These are phyloP conservation scores for Curvularia eragrostidis DNA, from an alignment of 2,329 filamentous ascomycete species.

Conservation along the genomic window DNA sequence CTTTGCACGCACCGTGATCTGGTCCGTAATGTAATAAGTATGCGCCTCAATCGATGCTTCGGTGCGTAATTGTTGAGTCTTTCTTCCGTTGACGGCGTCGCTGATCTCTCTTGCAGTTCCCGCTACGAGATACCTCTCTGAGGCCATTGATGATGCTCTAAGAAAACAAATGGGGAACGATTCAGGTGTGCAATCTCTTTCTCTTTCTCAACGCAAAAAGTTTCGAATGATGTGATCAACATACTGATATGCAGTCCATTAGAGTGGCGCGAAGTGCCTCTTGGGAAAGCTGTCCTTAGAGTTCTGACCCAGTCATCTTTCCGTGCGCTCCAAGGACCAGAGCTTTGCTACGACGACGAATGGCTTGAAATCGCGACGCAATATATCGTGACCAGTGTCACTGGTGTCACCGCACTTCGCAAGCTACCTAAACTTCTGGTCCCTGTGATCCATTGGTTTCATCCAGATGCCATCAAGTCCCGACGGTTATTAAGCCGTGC, in stretches of 20 bases:
- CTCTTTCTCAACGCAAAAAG: background rate
- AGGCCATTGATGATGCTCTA: conserved; percentile 7
- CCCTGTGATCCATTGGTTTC: conserved; percentile 7
- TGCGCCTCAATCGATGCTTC: conserved; percentile 7
- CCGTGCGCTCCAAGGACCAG: conserved; percentile 7
- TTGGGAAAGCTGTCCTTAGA: conserved; percentile 4
- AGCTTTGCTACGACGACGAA: conserved; percentile 8
- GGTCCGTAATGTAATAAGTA: conserved; percentile 5
- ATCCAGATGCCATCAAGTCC: conserved; percentile 5
- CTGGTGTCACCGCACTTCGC: conserved; percentile 6
- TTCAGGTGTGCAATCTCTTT: conserved; percentile 1
- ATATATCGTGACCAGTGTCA: conserved; percentile 8
- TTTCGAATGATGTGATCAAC: background rate
- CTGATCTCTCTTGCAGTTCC: conserved; percentile 2
- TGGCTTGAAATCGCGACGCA: conserved; percentile 6
- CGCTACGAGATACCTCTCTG: conserved; percentile 8
- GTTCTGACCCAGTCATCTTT: conserved; percentile 7
- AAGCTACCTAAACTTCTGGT: conserved; percentile 5
- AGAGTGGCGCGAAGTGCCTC: conserved; percentile 7
- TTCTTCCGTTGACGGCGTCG: conserved; percentile 4
- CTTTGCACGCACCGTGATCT: conserved; percentile 6
- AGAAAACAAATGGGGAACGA: conserved; percentile 5
- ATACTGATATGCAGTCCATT: conserved; percentile 2
- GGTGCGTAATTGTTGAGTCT: conserved; percentile 4
- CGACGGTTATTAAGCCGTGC: conserved; percentile 6